These are phyloP conservation scores for Cyberlindnera maclurae DNA, from an alignment of 805 yeast genomes.

Conservation along the genomic window DNA sequence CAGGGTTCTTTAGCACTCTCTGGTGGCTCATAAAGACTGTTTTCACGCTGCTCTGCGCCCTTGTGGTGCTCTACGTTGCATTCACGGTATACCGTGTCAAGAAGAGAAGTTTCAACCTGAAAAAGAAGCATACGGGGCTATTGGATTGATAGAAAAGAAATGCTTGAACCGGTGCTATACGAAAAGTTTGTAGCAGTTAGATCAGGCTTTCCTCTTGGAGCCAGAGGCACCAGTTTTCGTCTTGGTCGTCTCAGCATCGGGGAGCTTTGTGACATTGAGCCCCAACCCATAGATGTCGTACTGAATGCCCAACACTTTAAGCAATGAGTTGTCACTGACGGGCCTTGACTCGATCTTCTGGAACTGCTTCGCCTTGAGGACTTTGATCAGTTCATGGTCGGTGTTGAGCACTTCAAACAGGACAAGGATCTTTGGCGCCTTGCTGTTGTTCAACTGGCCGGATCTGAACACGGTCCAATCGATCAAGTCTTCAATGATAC, in stretches of 20 bases:
- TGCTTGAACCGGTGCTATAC: no score
- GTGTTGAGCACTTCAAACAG: constrained; percentile 45
- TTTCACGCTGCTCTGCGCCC: constrained; percentile 19
- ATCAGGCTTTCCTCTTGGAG: constrained; percentile 6
- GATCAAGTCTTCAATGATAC: constrained; percentile 55
- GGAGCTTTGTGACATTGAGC: constrained; percentile 14
- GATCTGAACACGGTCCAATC: constrained; percentile 52
- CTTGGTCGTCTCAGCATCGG: constrained; percentile 11
- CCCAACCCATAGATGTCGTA: constrained; percentile 22
- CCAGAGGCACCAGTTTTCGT: constrained; percentile 18
- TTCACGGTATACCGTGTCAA: constrained; percentile 24
- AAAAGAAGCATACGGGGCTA: constrained; percentile 20
- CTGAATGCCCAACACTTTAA: constrained; percentile 14
- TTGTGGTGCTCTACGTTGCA: constrained; percentile 21
- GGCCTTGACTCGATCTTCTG: constrained; percentile 23
- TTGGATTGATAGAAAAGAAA: constrained; percentile 20
- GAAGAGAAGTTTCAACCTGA: constrained; percentile 13
- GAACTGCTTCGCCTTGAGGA: constrained; percentile 39
- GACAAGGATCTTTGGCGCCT: constrained; percentile 30
- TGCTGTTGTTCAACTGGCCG: constrained; percentile 30
- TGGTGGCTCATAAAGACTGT: constrained; percentile 33
- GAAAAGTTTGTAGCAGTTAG: no score
- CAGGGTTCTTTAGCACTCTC: constrained; percentile 23
- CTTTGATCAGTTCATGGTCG: constrained; percentile 33
- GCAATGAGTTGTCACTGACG: constrained; percentile 8